These are phyloP conservation scores for Ulota crispa DNA, from an alignment of 225 moss, liverwort and hornwort genomes.

Conservation along the genomic window DNA sequence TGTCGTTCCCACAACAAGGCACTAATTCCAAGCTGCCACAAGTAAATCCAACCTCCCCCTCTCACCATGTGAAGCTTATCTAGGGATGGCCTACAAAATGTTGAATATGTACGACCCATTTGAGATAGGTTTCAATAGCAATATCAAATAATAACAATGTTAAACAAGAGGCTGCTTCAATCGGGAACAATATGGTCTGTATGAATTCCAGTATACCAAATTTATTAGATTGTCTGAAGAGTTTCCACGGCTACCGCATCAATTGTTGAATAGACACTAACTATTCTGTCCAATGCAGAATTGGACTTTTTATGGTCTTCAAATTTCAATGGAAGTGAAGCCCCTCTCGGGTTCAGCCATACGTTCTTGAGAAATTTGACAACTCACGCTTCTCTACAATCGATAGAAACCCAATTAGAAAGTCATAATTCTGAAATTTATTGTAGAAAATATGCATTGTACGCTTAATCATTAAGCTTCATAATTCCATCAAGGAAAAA, in stretches of 20 bases:
- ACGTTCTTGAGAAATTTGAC: background rate
- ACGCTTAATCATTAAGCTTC: background rate
- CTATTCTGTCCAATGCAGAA: background rate
- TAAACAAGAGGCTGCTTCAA: background rate
- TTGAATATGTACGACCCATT: background rate
- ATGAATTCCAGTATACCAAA: background rate
- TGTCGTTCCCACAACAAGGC: conserved; percentile 14
- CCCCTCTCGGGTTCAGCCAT: background rate
- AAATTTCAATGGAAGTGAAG: background rate
- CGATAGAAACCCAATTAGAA: background rate
- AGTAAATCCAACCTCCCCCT: conserved; percentile 10
- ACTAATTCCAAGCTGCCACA: conserved; percentile 22
- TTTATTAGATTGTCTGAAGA: background rate
- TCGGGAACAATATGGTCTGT: background rate
- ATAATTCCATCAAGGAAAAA: background rate
- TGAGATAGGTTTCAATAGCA: background rate
- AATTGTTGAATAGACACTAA: background rate
- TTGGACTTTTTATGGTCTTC: no score
- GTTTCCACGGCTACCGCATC: background rate
- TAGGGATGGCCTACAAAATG: background rate
- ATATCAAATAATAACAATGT: background rate
- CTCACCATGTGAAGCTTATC: background rate
- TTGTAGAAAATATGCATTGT: background rate
- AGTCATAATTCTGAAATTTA: background rate
- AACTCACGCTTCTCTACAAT: background rate